Conservation (phyloP, 2,329 filamentous ascomycete species). For the Sclerotinia subarctica region DNA sequence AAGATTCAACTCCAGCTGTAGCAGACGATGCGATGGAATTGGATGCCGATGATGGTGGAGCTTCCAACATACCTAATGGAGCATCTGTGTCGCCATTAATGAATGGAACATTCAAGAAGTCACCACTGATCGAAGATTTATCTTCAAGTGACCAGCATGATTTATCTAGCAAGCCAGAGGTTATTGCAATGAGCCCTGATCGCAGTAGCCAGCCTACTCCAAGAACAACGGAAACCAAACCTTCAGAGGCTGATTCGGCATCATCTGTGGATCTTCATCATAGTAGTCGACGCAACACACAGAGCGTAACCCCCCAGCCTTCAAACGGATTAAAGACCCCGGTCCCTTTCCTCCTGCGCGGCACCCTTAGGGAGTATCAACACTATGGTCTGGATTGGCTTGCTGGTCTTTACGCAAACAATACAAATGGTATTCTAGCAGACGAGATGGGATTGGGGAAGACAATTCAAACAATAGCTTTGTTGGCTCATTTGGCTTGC, state of each 20-base stretch:
- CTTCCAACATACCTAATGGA: slow-evolving; percentile 35
- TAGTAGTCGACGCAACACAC: slow-evolving; percentile 36
- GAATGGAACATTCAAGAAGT: slow-evolving; percentile 1
- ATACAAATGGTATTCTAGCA: slow-evolving; percentile 92
- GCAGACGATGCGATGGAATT: slow-evolving; percentile 11
- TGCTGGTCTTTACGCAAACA: slow-evolving; percentile 84
- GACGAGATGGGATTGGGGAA: slow-evolving; percentile 99
- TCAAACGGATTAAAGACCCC: slow-evolving; percentile 56
- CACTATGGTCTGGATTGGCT: slow-evolving; percentile 98
- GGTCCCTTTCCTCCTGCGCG: slow-evolving; percentile 78
- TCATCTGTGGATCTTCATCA: slow-evolving; percentile 39
- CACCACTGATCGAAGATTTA: slow-evolving; percentile 14
- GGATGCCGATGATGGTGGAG: slow-evolving; percentile 33
- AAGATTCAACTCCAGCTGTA: neutral
- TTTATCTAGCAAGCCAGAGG: slow-evolving; percentile 18
- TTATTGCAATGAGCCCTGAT: slow-evolving; percentile 34
- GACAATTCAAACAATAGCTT: slow-evolving; percentile 94
- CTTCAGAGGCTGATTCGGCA: slow-evolving; percentile 38
- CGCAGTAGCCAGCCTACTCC: slow-evolving; percentile 40
- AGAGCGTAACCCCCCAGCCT: slow-evolving; percentile 43
- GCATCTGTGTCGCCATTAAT: slow-evolving; percentile 18
- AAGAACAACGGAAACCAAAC: slow-evolving; percentile 38
- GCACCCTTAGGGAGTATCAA: slow-evolving; percentile 90
- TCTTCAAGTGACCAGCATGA: slow-evolving; percentile 8
- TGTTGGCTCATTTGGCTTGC: slow-evolving; percentile 88